Conservation (phyloP, 768 basidiomycete genomes). For the Mycena kentingensis region DNA sequence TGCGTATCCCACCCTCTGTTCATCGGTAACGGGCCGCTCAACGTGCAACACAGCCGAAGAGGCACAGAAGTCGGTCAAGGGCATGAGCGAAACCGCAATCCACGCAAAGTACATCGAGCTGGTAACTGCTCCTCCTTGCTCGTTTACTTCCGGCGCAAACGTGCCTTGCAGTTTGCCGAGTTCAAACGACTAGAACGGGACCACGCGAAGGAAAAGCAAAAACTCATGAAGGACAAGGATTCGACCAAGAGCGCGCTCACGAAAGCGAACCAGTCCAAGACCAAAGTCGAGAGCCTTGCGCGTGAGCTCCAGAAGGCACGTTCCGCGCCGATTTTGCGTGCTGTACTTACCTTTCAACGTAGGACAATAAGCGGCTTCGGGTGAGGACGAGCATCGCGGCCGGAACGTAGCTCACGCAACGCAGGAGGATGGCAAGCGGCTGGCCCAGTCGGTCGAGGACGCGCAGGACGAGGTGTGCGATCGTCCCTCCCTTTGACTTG, state of each 20-base stretch:
- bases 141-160: not conserved
- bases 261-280: slow-evolving; percentile 86
- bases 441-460: slow-evolving; percentile 80
- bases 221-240: slow-evolving; percentile 88
- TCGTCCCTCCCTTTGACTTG: slow-evolving; percentile 9
- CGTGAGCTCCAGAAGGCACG: slow-evolving; percentile 85
- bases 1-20: slow-evolving; percentile 39
- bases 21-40: slow-evolving; percentile 23
- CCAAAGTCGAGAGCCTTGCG: slow-evolving; percentile 88
- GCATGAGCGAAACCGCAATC: slow-evolving; percentile 78
- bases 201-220: slow-evolving; percentile 91
- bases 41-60: slow-evolving; percentile 79
- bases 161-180: slow-evolving; percentile 72
- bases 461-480: slow-evolving; percentile 77
- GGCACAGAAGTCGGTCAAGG: slow-evolving; percentile 83
- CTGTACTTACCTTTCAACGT: slow-evolving; percentile 14
- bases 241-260: slow-evolving; percentile 87
- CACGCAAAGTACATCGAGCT: slow-evolving; percentile 88
- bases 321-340: not conserved
- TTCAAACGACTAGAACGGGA: slow-evolving; percentile 85
- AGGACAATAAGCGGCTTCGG: slow-evolving; percentile 90
- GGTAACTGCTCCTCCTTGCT: slow-evolving; percentile 44
- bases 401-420: slow-evolving; percentile 26
- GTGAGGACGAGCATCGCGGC: slow-evolving; percentile 43
- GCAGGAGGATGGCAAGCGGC: slow-evolving; percentile 83